These are phyloP conservation scores for Stagonosporopsis cucurbitacearum DNA, from an alignment of 2,329 filamentous ascomycete species.

Conservation along the genomic window DNA sequence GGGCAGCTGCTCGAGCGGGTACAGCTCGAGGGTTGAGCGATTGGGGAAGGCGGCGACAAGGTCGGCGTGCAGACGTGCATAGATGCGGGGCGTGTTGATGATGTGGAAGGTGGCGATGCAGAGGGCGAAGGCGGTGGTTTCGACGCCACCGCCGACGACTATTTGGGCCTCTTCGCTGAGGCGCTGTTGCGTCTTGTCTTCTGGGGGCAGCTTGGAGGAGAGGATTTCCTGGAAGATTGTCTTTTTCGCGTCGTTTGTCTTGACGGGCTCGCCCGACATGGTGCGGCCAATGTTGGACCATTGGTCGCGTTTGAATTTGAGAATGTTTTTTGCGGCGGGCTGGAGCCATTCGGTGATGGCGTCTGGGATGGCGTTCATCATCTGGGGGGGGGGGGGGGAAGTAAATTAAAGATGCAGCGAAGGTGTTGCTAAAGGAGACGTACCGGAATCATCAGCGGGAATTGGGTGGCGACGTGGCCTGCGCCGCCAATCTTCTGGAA, in stretches of 20 bases:
- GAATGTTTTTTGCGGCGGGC: slow-evolving; percentile 39
- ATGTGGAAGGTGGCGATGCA: slow-evolving; percentile 42
- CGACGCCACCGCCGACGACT: slow-evolving; percentile 49
- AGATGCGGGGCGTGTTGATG: slow-evolving; percentile 40
- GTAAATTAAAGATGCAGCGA: too few relatives aligned
- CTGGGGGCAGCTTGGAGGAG: slow-evolving; percentile 33
- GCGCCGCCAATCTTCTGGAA: slow-evolving; percentile 42
- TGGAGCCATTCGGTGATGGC: slow-evolving; percentile 38
- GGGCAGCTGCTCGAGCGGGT: slow-evolving; percentile 33
- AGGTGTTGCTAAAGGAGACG: slow-evolving; percentile 3
- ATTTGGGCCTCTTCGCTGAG: slow-evolving; percentile 50
- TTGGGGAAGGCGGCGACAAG: slow-evolving; percentile 40
- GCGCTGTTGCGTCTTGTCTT: slow-evolving; percentile 48
- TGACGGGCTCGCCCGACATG: slow-evolving; percentile 36
- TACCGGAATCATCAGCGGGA: slow-evolving; percentile 41
- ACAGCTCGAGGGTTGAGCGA: slow-evolving; percentile 30
- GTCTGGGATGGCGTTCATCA: slow-evolving; percentile 44
- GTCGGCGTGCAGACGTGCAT: slow-evolving; percentile 39
- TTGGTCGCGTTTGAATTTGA: slow-evolving; percentile 43
- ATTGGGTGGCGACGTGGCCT: slow-evolving; percentile 43
- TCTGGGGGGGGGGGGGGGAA: slow-evolving; percentile 15
- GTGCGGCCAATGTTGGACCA: slow-evolving; percentile 35
- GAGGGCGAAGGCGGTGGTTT: slow-evolving; percentile 47
- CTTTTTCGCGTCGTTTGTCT: slow-evolving; percentile 42
- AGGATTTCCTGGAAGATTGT: slow-evolving; percentile 47